Evolutionary conservation across 441 rosid genomes (phyloP).

Genomic region (Macaranga tanarius): DNA sequence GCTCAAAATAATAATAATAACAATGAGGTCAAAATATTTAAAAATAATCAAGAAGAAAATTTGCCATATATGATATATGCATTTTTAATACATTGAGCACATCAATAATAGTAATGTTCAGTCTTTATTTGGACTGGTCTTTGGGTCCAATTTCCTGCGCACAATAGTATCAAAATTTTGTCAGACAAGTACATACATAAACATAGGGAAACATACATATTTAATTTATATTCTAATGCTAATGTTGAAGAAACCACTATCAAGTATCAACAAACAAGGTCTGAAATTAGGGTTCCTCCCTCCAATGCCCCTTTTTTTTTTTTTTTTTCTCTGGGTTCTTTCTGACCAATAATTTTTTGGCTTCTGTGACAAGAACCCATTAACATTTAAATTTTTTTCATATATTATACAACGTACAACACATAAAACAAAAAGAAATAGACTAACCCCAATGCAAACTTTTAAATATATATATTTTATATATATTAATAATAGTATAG

Average conservation of each 20-base stretch:
- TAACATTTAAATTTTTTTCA: neutral
- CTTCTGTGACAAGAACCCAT: slow-evolving; percentile 32
- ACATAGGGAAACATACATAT: slow-evolving; percentile 4
- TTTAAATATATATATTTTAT: slow-evolving; percentile 19
- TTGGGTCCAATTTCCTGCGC: slow-evolving; percentile 73
- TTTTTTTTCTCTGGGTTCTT: slow-evolving; percentile 17
- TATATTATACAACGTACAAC: slow-evolving; percentile 24
- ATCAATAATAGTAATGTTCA: neutral
- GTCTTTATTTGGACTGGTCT: slow-evolving; percentile 57
- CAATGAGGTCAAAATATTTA: no score
- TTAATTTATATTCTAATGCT: slow-evolving; percentile 2
- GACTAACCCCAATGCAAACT: slow-evolving; percentile 34
- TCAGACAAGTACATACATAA: slow-evolving; percentile 38
- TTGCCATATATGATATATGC: neutral
- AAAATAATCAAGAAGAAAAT: neutral
- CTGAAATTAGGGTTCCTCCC: slow-evolving; percentile 29
- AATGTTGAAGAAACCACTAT: neutral
- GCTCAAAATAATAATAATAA: no score
- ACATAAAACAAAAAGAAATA: slow-evolving; percentile 54
- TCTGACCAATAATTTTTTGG: slow-evolving; percentile 36
- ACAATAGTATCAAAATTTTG: slow-evolving; percentile 45
- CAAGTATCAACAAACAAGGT: slow-evolving; percentile 21
- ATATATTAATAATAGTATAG: slow-evolving; percentile 2
- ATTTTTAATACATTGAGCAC: neutral
- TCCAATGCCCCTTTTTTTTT: slow-evolving; percentile 34